These are phyloP conservation scores for Rhexocercosporidium sp. DNA, from an alignment of 2,329 filamentous ascomycete genomes.

Conservation along the genomic window DNA sequence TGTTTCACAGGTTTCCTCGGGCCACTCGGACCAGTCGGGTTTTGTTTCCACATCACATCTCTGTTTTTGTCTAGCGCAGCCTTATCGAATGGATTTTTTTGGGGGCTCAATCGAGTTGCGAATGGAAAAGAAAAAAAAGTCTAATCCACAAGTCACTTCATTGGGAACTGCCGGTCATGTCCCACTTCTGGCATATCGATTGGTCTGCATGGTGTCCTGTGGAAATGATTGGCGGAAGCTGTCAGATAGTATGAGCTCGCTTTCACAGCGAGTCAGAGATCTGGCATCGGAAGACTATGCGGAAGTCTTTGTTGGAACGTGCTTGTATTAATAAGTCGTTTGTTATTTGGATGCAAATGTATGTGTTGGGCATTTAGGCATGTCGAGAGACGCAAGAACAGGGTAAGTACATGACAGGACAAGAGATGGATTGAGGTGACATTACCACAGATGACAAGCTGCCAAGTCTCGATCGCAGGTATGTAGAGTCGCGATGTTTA, in stretches of 20 bases:
- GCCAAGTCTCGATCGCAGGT: background rate
- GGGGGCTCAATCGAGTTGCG: no score
- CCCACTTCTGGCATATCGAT: background rate
- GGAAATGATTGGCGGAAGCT: no score
- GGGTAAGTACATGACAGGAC: background rate
- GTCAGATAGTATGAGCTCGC: no score
- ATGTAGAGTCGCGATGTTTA: background rate
- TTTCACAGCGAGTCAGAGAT: no score
- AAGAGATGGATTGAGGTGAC: background rate
- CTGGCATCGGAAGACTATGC: no score
- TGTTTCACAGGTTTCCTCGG: background rate
- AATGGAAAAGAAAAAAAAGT: no score
- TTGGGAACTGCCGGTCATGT: background rate
- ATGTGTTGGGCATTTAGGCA: background rate
- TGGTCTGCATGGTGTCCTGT: background rate
- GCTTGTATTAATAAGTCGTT: no score
- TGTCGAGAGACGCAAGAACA: background rate
- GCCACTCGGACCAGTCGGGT: background rate
- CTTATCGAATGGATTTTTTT: no score
- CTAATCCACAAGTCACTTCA: background rate
- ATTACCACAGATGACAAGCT: background rate
- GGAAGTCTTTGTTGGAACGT: no score
- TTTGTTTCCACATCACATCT: no score
- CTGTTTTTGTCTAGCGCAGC: no score
- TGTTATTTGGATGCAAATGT: background rate